A percentile compares a stretch with the other conserved stretches of the same genome.
phyloP scores from a whole-genome alignment of 495 filamentous ascomycete species.

The Aspergillus incahuasiensis region DNA sequence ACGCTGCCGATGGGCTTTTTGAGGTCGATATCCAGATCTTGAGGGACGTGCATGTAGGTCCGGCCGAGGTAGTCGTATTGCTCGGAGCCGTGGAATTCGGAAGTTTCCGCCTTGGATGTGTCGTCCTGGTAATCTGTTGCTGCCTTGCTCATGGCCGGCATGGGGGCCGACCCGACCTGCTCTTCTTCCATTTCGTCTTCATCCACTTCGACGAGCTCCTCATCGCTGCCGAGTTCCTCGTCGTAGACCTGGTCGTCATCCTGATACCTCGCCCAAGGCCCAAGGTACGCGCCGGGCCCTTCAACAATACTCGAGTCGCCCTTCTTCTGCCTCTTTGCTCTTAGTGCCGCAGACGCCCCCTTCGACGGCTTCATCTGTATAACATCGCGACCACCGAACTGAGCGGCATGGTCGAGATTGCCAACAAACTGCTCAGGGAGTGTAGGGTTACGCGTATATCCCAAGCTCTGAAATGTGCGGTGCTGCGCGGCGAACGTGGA shows the following conservation, averaged over 20 bases:
- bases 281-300: constrained; percentile 80
- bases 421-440: constrained; percentile 50
- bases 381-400: constrained; percentile 51
- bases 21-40: constrained; percentile 87
- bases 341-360: constrained; percentile 59
- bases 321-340: constrained; percentile 71
- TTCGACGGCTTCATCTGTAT: constrained; percentile 60
- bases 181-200: constrained; percentile 35
- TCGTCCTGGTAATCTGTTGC: constrained; percentile 58
- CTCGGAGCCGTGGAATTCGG: constrained; percentile 79
- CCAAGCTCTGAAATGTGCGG: constrained; percentile 64
- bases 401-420: constrained; percentile 45
- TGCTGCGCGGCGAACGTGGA: constrained; percentile 81
- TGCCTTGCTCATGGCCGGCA: constrained; percentile 51
- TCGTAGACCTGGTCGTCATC: constrained; percentile 60
- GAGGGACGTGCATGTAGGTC: constrained; percentile 82
- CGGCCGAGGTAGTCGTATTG: constrained; percentile 87
- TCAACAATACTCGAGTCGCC: constrained; percentile 79
- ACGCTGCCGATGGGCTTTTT: constrained; percentile 69
- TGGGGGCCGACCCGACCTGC: constrained; percentile 42
- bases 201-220: constrained; percentile 71
- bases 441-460: constrained; percentile 55
- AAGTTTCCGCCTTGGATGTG: constrained; percentile 61
- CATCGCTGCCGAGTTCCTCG: constrained; percentile 63
- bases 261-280: constrained; percentile 89